Percentiles rank a stretch among this genome's conserved stretches.
These are phyloP conservation scores for Nothophoma quercina DNA, from an alignment of 2,329 filamentous ascomycete genomes.

Conservation along the genomic window DNA sequence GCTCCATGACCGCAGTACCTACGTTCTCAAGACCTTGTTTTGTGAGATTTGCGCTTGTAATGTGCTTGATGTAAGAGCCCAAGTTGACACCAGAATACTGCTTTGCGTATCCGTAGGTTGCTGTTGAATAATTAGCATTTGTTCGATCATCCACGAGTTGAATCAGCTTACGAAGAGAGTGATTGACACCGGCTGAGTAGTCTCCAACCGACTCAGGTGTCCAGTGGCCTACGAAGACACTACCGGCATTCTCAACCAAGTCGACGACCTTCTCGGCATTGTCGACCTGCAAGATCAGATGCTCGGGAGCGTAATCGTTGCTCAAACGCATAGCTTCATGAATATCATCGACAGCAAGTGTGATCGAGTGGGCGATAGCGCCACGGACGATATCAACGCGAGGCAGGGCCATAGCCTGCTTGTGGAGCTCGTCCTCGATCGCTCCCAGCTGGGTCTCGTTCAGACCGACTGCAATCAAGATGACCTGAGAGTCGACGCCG, in stretches of 20 bases:
- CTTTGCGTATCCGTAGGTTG: conserved; percentile 97
- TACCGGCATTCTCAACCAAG: conserved; percentile 89
- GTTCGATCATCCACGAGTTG: too few species aligned
- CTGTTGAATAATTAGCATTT: conserved; percentile 55
- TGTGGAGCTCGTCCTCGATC: conserved; percentile 90
- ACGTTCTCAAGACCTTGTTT: conserved; percentile 85
- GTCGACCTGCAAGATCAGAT: conserved; percentile 88
- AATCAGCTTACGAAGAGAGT: conserved; percentile 77
- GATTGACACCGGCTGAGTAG: conserved; percentile 97
- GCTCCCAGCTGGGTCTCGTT: conserved; percentile 74
- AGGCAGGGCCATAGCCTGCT: conserved; percentile 84
- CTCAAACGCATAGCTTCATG: conserved; percentile 80
- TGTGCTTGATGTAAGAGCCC: conserved; percentile 95
- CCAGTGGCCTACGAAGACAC: conserved; percentile 95
- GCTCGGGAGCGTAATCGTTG: conserved; percentile 95
- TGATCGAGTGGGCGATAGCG: conserved; percentile 89
- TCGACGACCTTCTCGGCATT: conserved; percentile 78
- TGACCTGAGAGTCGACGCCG: conserved; percentile 93
- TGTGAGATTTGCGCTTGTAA: conserved; percentile 91
- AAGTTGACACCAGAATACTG: conserved; percentile 98
- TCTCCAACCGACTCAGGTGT: conserved; percentile 97
- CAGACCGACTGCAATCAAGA: conserved; percentile 85
- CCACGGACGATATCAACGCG: conserved; percentile 92
- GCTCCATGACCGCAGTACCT: conserved; percentile 88
- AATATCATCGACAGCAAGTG: conserved; percentile 77